Evolutionary conservation across 805 yeast genomes (phyloP).

Genomic region (Candida glaebosa): DNA sequence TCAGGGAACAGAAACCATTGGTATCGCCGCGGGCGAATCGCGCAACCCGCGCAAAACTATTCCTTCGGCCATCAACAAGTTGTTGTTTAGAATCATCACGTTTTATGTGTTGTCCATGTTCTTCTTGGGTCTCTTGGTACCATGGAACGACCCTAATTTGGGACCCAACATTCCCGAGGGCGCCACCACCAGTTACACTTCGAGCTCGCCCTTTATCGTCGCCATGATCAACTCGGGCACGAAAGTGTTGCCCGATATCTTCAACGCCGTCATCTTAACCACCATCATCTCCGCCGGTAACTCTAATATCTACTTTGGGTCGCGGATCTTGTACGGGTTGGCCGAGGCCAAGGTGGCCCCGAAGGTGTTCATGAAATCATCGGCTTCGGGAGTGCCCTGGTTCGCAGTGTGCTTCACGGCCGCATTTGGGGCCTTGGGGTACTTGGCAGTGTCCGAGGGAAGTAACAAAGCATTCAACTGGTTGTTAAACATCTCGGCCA

Average conservation of each 20-base stretch:
- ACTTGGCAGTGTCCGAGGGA: conserved; percentile 49
- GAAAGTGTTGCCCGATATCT: conserved; percentile 59
- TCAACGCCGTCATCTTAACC: conserved; percentile 65
- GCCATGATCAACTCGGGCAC: conserved; percentile 71
- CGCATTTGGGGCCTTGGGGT: conserved; percentile 61
- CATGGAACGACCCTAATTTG: conserved; percentile 59
- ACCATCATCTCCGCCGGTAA: conserved; percentile 79
- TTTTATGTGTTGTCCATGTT: conserved; percentile 65
- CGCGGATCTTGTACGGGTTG: conserved; percentile 64
- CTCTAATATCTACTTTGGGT: conserved; percentile 69
- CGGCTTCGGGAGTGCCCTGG: conserved; percentile 59
- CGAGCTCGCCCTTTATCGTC: conserved; percentile 67
- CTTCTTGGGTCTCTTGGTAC: conserved; percentile 69
- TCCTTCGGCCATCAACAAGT: conserved; percentile 70
- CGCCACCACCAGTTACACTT: conserved; percentile 36
- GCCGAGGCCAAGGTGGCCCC: conserved; percentile 62
- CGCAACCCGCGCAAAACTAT: conserved; percentile 66
- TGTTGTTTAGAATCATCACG: conserved; percentile 58
- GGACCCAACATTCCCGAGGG: conserved; percentile 30
- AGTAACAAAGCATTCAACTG: conserved; percentile 64
- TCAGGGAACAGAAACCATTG: conserved; percentile 77
- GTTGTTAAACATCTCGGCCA: conserved; percentile 73
- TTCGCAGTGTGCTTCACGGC: conserved; percentile 56
- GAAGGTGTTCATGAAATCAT: conserved; percentile 44
- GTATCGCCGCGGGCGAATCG: conserved; percentile 74